Evolutionary conservation across 2,329 filamentous ascomycete species (phyloP), one percentile per base, ranked within the genome.

Genomic region (Colletotrichum spinosum): DNA sequence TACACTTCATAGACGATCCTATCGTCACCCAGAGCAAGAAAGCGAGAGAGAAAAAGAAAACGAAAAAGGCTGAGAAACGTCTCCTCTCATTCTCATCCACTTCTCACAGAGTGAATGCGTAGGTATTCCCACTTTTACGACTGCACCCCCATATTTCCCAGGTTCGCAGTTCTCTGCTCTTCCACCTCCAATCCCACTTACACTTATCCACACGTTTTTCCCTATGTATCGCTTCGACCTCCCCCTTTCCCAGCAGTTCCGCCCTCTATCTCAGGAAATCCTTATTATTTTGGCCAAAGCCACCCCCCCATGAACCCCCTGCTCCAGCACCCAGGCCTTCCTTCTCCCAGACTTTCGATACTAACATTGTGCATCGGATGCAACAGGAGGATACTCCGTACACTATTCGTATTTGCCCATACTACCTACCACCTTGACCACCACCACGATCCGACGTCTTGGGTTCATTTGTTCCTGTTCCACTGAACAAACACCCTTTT

Each of bases 401-500:
- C 25, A 25, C 25, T 25, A 5, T 25, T 25, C 25, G 25, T 25
- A 25, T 25, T 5, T 25, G 25, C 25, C 25, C 1, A 25, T 25
- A 25, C 53, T 53, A 62, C 46, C 42, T 56, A 46, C 42, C 34
- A 37, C 52, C 52, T 51, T 41, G 58, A 52, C 52, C 49, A 17
- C 52, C 53, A 65, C 52, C 11, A 33, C 46, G 37, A 63, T 63
- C 53, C 63, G 52, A 57, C 55, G 58, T 52, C 48, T 53, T 53
- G 58, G 58, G 52, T 54, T 63, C 63, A 62, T 57, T 55, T 49
- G 37, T 35, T 38, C 39, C 48, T 56, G 52, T 56, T 53, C 62
- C 62, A 60, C 50, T 49, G 45, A 48, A 42, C 46, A 51, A 50
- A 55, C 58, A 13, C 50, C 49, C 57, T 54, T 54, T 54, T 17